Base-by-base conservation (phyloP, 257 asterid species). In the Avicennia marina region DNA sequence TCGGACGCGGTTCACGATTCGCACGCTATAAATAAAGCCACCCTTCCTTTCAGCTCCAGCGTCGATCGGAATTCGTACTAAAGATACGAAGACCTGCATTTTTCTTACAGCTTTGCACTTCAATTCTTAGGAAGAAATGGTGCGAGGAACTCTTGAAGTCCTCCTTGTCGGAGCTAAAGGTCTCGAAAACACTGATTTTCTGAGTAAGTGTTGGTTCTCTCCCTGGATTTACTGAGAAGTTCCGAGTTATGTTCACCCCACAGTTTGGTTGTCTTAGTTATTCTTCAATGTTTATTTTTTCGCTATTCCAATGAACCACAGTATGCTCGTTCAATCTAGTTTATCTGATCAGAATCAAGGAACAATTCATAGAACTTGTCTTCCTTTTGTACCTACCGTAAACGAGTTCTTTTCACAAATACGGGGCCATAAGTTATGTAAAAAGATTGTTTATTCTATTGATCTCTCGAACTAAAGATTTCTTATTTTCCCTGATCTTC, bases 121-220 rank as follows among this genome's bases (percentile, higher is more conserved):
- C 7, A 29, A 29, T 29, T 8, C 34, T 4, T 29, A 11, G n/a
- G 13, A 40, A 38, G 43, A 54, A 38, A 65, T 78, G 88, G 56
- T 62, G 9, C 68, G 66, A 40, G 88, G 88, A 72, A 69, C 72
- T 11, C 85, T 81, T 62, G 88, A 78, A 73, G 82, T 81, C 53
- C 62, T 67, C 27, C 80, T 81, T 18, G 77, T 70, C 27, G 69
- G 76, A 20, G 84, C 88, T 41, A 81, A 77, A 61, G 80, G 82
- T 60, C 88, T 81, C n/a, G 82, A 81, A 11, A 70, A 75, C 66
- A 74, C 84, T 11, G 85, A 81, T 75, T 72, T 69, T 46, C 71
- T 81, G 2, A 29, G 84, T 81, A 73, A 72, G 87, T 69, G 39
- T 34, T 6, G n/a, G n/a, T 32, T 3, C n/a, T 25, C 6, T 29